A percentile compares a stretch with the other conserved stretches of the same genome.
Evolutionary conservation across 257 asterid genomes (phyloP).

Genomic region (Cynanchum wilfordii): DNA sequence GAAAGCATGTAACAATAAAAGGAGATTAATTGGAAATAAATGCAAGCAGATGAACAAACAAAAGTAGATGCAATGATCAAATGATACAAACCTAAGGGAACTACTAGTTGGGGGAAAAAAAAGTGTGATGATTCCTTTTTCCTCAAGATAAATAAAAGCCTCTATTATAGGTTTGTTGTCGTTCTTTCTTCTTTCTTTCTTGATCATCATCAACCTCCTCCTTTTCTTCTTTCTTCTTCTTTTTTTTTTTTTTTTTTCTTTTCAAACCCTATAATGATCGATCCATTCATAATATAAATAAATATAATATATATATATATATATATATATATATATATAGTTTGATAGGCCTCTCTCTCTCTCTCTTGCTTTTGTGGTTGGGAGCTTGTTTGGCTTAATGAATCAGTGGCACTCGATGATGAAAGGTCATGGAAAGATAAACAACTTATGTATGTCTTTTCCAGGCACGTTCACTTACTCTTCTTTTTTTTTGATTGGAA

Average conservation of each 20-base stretch:
- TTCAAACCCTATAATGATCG: neutral
- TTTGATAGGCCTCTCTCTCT: neutral
- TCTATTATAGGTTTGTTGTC: neutral
- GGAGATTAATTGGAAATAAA: neutral
- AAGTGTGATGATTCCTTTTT: slow-evolving; percentile 8
- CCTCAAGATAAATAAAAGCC: slow-evolving; percentile 7
- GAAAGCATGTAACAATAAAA: neutral
- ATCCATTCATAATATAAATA: neutral
- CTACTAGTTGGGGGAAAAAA: slow-evolving; percentile 1
- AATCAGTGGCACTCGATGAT: slow-evolving; percentile 1
- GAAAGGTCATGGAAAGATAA: slow-evolving; percentile 3
- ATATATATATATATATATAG: too few species aligned
- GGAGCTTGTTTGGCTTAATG: neutral
- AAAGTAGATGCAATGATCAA: slow-evolving; percentile 8
- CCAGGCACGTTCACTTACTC: neutral
- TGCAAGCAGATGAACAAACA: neutral
- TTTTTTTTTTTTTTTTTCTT: neutral
- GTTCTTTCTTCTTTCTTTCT: neutral
- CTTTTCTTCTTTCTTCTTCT: too few species aligned
- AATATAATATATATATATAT: too few species aligned
- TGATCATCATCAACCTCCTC: neutral
- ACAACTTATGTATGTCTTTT: neutral
- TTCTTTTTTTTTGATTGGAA: neutral
- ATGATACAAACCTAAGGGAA: neutral
- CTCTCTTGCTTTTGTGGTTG: neutral